Evolutionary conservation across 768 basidiomycete species (phyloP).

Genomic region (Suillus subalutaceus): DNA sequence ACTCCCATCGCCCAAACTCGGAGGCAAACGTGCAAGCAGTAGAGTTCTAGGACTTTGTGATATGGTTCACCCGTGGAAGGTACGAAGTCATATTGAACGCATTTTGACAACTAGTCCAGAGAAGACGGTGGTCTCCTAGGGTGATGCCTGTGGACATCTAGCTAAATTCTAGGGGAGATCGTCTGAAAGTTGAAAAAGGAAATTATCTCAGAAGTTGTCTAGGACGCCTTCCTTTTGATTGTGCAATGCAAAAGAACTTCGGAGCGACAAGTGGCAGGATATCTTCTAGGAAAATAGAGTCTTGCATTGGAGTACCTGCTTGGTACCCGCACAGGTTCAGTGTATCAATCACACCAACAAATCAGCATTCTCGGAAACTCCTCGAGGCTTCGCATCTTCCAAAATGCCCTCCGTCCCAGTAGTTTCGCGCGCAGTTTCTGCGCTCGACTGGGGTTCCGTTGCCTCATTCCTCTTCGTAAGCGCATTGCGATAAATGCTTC

Average conservation of each 20-base stretch:
- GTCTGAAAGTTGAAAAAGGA: too few relatives aligned
- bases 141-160: too few relatives aligned
- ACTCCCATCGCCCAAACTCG: slow-evolving; percentile 74
- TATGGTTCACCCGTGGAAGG: slow-evolving; percentile 55
- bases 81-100: too few relatives aligned
- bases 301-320: neutral
- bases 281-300: neutral
- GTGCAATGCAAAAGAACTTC: neutral
- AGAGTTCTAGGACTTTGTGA: slow-evolving; percentile 74
- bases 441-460: neutral
- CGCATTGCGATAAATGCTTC: neutral
- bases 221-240: neutral
- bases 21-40: slow-evolving; percentile 75
- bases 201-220: too few relatives aligned
- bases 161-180: too few relatives aligned
- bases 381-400: neutral
- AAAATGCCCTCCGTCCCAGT: neutral
- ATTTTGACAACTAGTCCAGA: too few relatives aligned
- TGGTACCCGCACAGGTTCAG: neutral
- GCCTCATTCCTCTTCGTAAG: neutral
- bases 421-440: neutral
- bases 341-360: neutral
- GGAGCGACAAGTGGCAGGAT: neutral
- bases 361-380: neutral
- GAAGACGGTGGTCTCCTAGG: too few relatives aligned